Evolutionary conservation across 2,329 filamentous ascomycete species (phyloP), one percentile per base, ranked within the genome.

Genomic region (Colletotrichum nymphaeae): DNA sequence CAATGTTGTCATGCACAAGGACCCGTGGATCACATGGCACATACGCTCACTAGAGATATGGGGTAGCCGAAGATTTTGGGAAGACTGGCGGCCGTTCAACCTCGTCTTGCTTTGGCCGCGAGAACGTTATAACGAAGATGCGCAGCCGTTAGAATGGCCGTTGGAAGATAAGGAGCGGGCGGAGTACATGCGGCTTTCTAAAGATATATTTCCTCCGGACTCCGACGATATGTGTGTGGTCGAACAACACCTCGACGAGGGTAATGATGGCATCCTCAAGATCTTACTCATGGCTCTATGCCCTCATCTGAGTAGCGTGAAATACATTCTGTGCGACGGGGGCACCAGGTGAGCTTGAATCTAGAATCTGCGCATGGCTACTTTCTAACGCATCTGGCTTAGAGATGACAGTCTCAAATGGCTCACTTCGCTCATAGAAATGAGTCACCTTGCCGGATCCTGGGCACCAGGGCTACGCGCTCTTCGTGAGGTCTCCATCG

Each of bases 41-140:
- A 60, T 69, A 24, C 60, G 70, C 42, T 69, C 66, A 6, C n/a
- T 66, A 5, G 71, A 66, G 26, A 12, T 63, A 19, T 66, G 71
- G 66, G 66, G 66, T 11, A 22, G 22, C 56, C 66, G 70, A 1
- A 19, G 11, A 5, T 14, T n/a, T 2, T 69, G 60, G 62, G n/a
- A 46, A 8, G 64, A 68, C 19, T 73, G 70, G 70, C 9, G 9
- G 28, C 59, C 70, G 24, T 60, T 68, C 42, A 60, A 32, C 11
- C 32, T 32, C 32, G 32, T 32, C 32, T 32, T 16, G 30, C 56
- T 64, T 30, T 11, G 49, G 24, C 37, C 24, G 28, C 55, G 49
- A 12, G 16, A 16, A 11, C 42, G 19, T 4, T 57, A 49, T 46
- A 35, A 57, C 8, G 30, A 7, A 22, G 8, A n/a, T 24, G 59